These are phyloP conservation scores for Malassezia cuniculi DNA, from an alignment of 1,284 basidiomycete genomes.

Conservation along the genomic window DNA sequence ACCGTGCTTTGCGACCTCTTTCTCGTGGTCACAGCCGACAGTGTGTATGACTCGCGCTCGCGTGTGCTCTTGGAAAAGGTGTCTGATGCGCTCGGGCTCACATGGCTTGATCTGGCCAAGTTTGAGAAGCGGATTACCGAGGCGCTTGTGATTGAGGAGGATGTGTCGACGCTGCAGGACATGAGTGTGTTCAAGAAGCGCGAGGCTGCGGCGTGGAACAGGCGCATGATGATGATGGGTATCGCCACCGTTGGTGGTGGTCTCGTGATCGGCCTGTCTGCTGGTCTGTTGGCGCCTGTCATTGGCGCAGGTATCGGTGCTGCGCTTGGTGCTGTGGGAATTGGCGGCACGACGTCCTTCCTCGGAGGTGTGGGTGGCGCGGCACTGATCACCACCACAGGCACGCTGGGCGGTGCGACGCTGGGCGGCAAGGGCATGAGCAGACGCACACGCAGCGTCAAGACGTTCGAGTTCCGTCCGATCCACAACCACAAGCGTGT, in stretches of 20 bases:
- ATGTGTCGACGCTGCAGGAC: conserved; percentile 31
- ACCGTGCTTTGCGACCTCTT: conserved; percentile 44
- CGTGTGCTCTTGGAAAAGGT: conserved; percentile 40
- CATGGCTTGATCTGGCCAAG: conserved; percentile 45
- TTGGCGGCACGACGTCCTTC: conserved; percentile 38
- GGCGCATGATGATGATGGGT: conserved; percentile 42
- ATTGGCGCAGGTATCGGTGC: conserved; percentile 43
- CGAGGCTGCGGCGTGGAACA: conserved; percentile 25
- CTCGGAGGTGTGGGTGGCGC: conserved; percentile 42
- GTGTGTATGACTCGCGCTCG: conserved; percentile 42
- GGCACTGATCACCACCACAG: conserved; percentile 42
- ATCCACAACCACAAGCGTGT: conserved; percentile 45
- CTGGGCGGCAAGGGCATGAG: conserved; percentile 42
- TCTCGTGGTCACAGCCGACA: conserved; percentile 42
- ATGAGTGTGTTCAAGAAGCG: conserved; percentile 22
- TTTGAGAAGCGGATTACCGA: conserved; percentile 44
- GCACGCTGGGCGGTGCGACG: conserved; percentile 35
- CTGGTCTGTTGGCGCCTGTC: conserved; percentile 39
- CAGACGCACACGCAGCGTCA: conserved; percentile 34
- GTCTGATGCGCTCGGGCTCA: conserved; percentile 32
- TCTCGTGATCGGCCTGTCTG: conserved; percentile 42
- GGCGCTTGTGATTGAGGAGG: conserved; percentile 42
- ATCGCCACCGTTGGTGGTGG: conserved; percentile 43
- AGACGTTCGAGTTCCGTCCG: conserved; percentile 42
- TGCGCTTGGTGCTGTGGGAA: conserved; percentile 39